Percentiles rank a stretch among this genome's conserved stretches.
These are phyloP conservation scores for Hyphopichia khmerensis DNA, from an alignment of 1,139 yeast species.

Conservation along the genomic window DNA sequence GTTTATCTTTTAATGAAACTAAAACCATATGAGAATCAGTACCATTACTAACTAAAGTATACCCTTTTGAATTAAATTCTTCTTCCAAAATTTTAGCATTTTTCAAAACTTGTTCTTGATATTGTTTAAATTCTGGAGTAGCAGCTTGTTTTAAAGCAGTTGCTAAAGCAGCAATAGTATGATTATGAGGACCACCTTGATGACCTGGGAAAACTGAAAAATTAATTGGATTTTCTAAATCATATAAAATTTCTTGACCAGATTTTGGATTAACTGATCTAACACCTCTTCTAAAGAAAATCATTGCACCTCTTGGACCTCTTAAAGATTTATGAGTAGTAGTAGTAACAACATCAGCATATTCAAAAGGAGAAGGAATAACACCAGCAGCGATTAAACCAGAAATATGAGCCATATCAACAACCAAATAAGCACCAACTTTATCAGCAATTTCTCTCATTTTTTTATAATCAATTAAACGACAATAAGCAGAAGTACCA, in stretches of 20 bases:
- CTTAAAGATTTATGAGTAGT: conserved; percentile 97
- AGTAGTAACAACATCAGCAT: conserved; percentile 96
- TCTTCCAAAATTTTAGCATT: conserved; percentile 84
- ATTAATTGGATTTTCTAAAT: conserved; percentile 92
- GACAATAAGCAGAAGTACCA: conserved; percentile 96
- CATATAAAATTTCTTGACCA: conserved; percentile 86
- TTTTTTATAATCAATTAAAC: conserved; percentile 90
- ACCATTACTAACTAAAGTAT: conserved; percentile 86
- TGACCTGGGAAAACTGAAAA: conserved; percentile 99
- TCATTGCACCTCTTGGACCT: conserved; percentile 99
- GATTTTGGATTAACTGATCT: conserved; percentile 87
- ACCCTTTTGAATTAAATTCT: conserved; percentile 69
- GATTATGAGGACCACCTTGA: conserved; percentile 99
- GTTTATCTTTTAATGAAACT: conserved; percentile 83
- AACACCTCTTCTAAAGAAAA: conserved; percentile 96
- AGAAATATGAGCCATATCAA: conserved; percentile 98
- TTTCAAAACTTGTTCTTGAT: conserved; percentile 84
- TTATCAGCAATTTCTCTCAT: conserved; percentile 96
- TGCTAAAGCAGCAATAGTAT: conserved; percentile 95
- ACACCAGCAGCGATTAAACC: conserved; percentile 97
- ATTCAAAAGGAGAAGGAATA: conserved; percentile 92
- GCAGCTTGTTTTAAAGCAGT: conserved; percentile 95
- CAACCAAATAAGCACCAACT: conserved; percentile 93
- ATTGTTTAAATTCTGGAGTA: conserved; percentile 86
- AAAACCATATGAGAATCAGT: conserved; percentile 97